These are phyloP conservation scores for Actinidia chinensis DNA, from an alignment of 179 eudicot species.

Conservation along the genomic window DNA sequence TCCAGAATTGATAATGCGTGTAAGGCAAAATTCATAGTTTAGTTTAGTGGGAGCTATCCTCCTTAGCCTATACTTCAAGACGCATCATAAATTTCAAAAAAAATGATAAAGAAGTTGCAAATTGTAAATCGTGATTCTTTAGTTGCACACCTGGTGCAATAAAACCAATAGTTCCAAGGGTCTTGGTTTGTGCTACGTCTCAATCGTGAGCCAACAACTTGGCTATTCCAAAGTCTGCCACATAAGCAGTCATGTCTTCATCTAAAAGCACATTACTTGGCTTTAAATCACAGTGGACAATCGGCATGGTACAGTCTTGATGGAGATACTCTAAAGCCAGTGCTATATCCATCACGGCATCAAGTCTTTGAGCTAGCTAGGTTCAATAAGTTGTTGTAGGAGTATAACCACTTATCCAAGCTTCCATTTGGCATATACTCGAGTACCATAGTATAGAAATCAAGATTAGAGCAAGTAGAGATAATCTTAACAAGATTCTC, in stretches of 20 bases:
- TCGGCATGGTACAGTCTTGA: conserved; percentile 9
- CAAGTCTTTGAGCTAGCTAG: background rate
- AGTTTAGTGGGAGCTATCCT: too few species aligned
- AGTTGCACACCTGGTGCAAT: conserved; percentile 13
- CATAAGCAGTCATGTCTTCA: conserved; percentile 13
- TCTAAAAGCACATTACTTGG: conserved; percentile 19
- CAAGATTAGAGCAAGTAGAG: conserved; percentile 4
- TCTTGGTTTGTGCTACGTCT: background rate
- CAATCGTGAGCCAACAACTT: background rate
- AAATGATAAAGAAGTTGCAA: too few species aligned
- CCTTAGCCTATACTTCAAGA: too few species aligned
- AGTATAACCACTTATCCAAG: background rate
- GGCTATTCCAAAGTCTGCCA: conserved; percentile 21
- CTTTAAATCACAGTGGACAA: conserved; percentile 22
- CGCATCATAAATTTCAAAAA: too few species aligned
- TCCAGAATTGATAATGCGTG: too few species aligned
- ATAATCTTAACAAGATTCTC: background rate
- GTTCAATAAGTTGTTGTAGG: background rate
- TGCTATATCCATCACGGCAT: conserved; percentile 19
- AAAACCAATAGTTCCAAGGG: conserved; percentile 7
- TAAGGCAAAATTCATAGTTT: too few species aligned
- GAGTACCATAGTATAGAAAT: background rate
- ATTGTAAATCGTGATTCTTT: too few species aligned
- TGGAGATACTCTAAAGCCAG: conserved; percentile 22
- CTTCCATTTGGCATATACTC: conserved; percentile 15